A percentile compares a stretch with the other conserved stretches of the same genome.
Conservation (phyloP, 2,329 filamentous ascomycete species). For the Colletotrichum sp. region DNA sequence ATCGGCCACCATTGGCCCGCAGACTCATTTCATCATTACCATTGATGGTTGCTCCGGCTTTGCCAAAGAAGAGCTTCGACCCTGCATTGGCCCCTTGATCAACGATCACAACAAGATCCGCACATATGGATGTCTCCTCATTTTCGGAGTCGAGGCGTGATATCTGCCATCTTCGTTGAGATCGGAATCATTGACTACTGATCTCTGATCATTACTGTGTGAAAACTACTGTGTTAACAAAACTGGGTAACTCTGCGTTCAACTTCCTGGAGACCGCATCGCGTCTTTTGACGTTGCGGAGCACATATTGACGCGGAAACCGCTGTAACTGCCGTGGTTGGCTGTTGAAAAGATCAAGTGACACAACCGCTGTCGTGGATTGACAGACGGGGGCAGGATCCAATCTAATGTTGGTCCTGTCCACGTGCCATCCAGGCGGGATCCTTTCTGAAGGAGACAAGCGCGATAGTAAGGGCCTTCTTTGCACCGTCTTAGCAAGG, state of each 20-base stretch:
- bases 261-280: not conserved
- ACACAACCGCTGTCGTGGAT: slow-evolving; percentile 20
- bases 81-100: not conserved
- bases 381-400: slow-evolving; percentile 9
- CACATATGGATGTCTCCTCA: not conserved
- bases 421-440: slow-evolving; percentile 37
- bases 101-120: not conserved
- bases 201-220: not conserved
- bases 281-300: not conserved
- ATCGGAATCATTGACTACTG: not conserved
- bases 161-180: not conserved
- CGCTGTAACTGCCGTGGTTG: not conserved
- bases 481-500: slow-evolving; percentile 29
- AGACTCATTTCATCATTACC: not conserved
- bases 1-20: not conserved
- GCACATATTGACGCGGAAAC: not conserved
- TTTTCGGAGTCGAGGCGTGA: not conserved
- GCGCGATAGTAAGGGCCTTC: slow-evolving; percentile 60
- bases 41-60: not conserved
- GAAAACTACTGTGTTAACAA: not conserved
- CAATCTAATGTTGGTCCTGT: not conserved
- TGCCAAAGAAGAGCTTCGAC: not conserved
- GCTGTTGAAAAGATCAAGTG: slow-evolving; percentile 17
- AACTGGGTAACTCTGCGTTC: not conserved
- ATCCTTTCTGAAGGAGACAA: slow-evolving; percentile 63